These are phyloP conservation scores for Noccaea caerulescens DNA, from an alignment of 345 rosid species.

Conservation along the genomic window DNA sequence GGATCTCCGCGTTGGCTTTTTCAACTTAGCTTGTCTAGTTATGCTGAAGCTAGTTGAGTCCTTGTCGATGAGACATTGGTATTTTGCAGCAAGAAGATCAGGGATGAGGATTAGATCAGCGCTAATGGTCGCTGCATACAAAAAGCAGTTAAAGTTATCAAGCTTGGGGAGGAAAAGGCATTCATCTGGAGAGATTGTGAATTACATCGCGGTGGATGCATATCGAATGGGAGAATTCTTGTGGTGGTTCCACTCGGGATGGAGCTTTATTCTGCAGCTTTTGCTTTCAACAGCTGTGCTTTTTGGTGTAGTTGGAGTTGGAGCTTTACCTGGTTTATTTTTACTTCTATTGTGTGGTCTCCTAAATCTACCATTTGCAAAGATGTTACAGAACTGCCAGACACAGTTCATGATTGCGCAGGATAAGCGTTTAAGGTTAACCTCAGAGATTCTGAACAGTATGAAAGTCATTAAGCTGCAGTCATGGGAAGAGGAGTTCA, in stretches of 20 bases:
- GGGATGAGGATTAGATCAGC: conserved; percentile 83
- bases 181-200: conserved; percentile 78
- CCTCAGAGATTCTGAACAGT: conserved; percentile 68
- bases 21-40: conserved; percentile 56
- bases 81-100: conserved; percentile 63
- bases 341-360: conserved; percentile 56
- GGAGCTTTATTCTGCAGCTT: conserved; percentile 63
- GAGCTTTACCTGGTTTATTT: conserved; percentile 62
- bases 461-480: conserved; percentile 83
- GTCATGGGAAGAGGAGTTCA: conserved; percentile 83
- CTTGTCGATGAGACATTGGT: conserved; percentile 73
- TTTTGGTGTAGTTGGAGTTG: conserved; percentile 61
- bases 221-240: conserved; percentile 78
- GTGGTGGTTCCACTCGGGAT: conserved; percentile 74
- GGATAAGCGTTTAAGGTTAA: conserved; percentile 65
- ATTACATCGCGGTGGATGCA: conserved; percentile 76
- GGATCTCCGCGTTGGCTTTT: conserved; percentile 53
- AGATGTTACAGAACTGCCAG: conserved; percentile 59
- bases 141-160: conserved; percentile 70
- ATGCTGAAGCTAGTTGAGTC: conserved; percentile 62
- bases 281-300: conserved; percentile 57
- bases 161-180: conserved; percentile 66
- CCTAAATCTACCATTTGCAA: conserved; percentile 68
- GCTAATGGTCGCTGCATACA: conserved; percentile 66
- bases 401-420: conserved; percentile 69